Evolutionary conservation across 371 early-diverging fungal species (phyloP).

Genomic region (Mucor mucedo): DNA sequence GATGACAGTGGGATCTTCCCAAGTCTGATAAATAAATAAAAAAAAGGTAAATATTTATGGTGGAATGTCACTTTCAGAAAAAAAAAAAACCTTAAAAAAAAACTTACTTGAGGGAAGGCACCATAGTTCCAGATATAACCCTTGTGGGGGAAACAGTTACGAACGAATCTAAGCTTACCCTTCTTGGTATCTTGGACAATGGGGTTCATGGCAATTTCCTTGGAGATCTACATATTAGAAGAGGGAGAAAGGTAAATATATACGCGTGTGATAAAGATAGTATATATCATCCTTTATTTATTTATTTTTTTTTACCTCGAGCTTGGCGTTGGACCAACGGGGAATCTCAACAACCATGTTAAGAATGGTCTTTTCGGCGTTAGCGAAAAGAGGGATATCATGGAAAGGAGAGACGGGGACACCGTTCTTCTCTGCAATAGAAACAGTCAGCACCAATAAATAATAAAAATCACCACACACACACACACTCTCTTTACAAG

Average conservation of each 20-base stretch:
- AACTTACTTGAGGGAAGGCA: conserved; percentile 76
- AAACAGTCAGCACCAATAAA: neutral
- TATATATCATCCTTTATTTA: too few relatives aligned
- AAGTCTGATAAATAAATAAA: conserved; percentile 62
- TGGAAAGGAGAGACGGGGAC: conserved; percentile 88
- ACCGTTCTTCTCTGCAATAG: conserved; percentile 38
- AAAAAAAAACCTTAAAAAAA: neutral
- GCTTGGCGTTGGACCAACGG: conserved; percentile 95
- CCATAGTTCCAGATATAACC: conserved; percentile 99
- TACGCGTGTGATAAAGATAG: neutral
- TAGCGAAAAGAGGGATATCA: conserved; percentile 88
- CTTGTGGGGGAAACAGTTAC: conserved; percentile 95
- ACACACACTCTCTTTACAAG: neutral
- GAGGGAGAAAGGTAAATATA: neutral
- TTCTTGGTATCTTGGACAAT: conserved; percentile 97
- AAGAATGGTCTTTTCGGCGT: conserved; percentile 73
- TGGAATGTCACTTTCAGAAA: neutral
- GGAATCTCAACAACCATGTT: conserved; percentile 96
- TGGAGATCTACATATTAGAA: conserved; percentile 72
- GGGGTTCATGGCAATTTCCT: conserved; percentile 86
- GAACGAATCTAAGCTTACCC: conserved; percentile 89
- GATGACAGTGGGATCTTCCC: conserved; percentile 89
- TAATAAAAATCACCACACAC: neutral
- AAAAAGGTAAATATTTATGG: too few relatives aligned
- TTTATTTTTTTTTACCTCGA: conserved; percentile 70